A percentile compares a stretch with the other conserved stretches of the same genome.
Conservation (phyloP, 2,329 filamentous ascomycete genomes). For the Ophiostoma montium region DNA sequence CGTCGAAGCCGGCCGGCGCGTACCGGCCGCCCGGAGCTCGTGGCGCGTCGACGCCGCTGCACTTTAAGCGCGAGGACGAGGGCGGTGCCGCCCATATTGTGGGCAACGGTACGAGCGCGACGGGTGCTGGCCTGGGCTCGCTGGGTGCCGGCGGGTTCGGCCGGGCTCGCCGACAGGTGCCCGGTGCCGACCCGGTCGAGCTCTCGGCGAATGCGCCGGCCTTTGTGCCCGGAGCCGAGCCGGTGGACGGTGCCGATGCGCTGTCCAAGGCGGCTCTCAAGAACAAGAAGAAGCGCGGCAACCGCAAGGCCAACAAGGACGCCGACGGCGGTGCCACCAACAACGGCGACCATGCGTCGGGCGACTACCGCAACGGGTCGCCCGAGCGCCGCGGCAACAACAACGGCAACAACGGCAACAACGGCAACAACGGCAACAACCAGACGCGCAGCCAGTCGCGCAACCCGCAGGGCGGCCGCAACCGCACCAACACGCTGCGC, state of each 20-base stretch:
- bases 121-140: constrained; percentile 50
- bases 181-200: constrained; percentile 66
- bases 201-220: constrained; percentile 51
- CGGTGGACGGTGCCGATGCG: constrained; percentile 54
- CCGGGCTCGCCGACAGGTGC: constrained; percentile 59
- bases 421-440: constrained; percentile 27
- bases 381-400: constrained; percentile 75
- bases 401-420: constrained; percentile 67
- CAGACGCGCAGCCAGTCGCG: constrained; percentile 37
- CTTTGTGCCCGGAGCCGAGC: constrained; percentile 30
- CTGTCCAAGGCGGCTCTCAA: constrained; percentile 76
- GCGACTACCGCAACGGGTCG: no score
- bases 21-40: constrained; percentile 91
- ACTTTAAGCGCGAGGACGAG: constrained; percentile 96
- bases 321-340: constrained; percentile 30
- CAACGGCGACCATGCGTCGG: constrained; percentile 32
- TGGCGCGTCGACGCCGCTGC: constrained; percentile 73
- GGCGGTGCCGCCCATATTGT: constrained; percentile 72
- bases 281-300: constrained; percentile 96
- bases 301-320: constrained; percentile 81
- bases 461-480: constrained; percentile 23
- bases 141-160: constrained; percentile 57
- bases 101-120: constrained; percentile 54
- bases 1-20: constrained; percentile 91
- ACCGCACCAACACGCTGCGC: constrained; percentile 37